These are phyloP conservation scores for Athelia psychrophila DNA, from an alignment of 1,284 basidiomycete species.

Conservation along the genomic window DNA sequence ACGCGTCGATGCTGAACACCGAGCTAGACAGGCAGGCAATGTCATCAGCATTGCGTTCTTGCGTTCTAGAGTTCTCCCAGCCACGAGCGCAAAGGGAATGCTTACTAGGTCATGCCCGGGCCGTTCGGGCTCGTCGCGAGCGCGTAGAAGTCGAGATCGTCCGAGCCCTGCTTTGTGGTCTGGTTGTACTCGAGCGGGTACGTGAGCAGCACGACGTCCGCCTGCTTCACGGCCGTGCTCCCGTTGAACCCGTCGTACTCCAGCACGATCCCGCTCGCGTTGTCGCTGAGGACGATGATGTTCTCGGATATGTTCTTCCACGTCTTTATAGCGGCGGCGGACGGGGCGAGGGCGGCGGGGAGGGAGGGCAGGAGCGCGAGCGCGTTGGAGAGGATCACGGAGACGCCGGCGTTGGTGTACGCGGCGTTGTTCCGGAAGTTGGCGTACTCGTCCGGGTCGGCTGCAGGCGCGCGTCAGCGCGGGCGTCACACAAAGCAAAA, in stretches of 20 bases:
- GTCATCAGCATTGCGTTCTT: too few relatives aligned
- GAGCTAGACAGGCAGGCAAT: too few relatives aligned
- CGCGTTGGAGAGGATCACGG: neutral
- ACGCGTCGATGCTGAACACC: slow-evolving; percentile 2
- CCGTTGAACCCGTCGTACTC: slow-evolving; percentile 2
- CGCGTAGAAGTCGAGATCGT: slow-evolving; percentile 3
- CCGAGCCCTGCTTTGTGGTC: neutral
- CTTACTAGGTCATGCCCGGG: slow-evolving; percentile 1
- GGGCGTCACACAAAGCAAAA: neutral
- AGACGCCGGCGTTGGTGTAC: slow-evolving; percentile 1
- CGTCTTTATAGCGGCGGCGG: neutral
- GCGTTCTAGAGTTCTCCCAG: too few relatives aligned
- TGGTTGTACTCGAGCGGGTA: slow-evolving; percentile 4
- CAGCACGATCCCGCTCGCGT: neutral
- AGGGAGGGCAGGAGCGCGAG: neutral
- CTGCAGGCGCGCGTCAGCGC: neutral
- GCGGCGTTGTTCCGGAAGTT: slow-evolving; percentile 5
- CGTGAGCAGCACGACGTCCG: slow-evolving; percentile 2
- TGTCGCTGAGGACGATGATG: neutral
- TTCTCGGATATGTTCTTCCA: neutral
- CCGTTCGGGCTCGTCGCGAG: neutral
- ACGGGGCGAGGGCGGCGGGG: neutral
- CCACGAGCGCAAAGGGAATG: neutral
- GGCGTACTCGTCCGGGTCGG: slow-evolving; percentile 2
- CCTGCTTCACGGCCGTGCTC: slow-evolving; percentile 2